Evolutionary conservation across 2,329 filamentous ascomycete genomes (phyloP), one percentile per base, ranked within the genome.

Genomic region (Diplodia mutila): DNA sequence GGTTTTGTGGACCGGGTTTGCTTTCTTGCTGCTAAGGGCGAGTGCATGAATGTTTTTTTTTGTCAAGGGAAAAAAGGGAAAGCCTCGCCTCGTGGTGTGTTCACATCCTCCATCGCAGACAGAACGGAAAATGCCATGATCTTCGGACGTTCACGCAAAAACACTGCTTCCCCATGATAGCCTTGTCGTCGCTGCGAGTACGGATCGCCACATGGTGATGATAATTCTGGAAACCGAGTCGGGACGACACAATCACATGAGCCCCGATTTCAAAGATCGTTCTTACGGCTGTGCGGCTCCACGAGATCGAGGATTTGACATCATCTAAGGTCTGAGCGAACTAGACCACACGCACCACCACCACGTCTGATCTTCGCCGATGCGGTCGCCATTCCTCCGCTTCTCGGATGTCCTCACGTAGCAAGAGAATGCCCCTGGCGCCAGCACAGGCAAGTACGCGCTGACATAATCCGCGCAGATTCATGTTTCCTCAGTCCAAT

Each of bases 101-200:
- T 46, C 34, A 65, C 63, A 54, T 65, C 63, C 37, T 32, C 55
- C 51, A 21, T 46, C 63, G 37, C 63, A 55, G 63, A 65, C 63
- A 65, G 63, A 65, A 54, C 63, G 63, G 51, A 65, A 65, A 65
- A 65, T 65, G 63, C 55, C 63, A 65, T 65, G 63, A 65, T 65
- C 49, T 65, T 65, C 55, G 16, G 55, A 61, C 55, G 39, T 61
- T 59, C 55, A 61, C 39, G 37, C 37, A 21, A 25, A n/a, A 32
- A 25, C 37, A 37, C 32, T 29, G 18, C n/a, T 55, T 6, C n/a
- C 16, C 7, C 8, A 37, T 12, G 16, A 9, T 14, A 7, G 27
- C 16, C 14, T 16, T n/a, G 42, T 53, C 25, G 18, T 16, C 7
- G 51, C 7, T 51, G 23, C 11, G 11, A 51, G 21, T 27, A 25